Conservation (phyloP, 2,329 filamentous ascomycete genomes). For the Juglanconis sp. region DNA sequence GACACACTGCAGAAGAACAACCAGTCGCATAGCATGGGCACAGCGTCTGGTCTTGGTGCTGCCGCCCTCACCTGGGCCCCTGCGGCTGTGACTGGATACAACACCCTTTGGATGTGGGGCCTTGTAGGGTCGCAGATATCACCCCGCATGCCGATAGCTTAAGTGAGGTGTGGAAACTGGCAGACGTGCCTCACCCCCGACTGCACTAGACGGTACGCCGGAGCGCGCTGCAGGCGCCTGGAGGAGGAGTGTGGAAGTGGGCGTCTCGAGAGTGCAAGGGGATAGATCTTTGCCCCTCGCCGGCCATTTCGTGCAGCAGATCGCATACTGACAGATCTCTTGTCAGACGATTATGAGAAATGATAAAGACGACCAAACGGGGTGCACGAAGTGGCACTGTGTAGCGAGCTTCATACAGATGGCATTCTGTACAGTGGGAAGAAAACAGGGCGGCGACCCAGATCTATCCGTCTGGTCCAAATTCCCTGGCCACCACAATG, state of each 20-base stretch:
- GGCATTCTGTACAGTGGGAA: background rate
- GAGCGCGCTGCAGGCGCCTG: background rate
- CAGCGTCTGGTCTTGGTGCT: conserved; percentile 8
- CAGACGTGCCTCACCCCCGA: background rate
- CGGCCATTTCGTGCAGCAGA: conserved; percentile 13
- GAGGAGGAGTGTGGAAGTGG: background rate
- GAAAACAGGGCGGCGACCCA: too few species aligned
- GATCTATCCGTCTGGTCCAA: too few species aligned
- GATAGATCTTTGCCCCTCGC: background rate
- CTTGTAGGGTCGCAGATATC: conserved; percentile 8
- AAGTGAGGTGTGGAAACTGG: background rate
- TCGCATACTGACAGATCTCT: conserved; percentile 13
- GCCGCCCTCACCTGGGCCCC: conserved; percentile 4
- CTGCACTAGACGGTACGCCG: background rate
- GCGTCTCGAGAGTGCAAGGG: background rate
- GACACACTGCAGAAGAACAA: conserved; percentile 5
- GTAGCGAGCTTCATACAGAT: background rate
- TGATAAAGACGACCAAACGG: background rate
- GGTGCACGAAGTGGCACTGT: background rate
- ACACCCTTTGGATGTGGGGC: conserved; percentile 11
- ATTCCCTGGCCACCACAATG: too few species aligned
- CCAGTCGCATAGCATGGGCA: conserved; percentile 11
- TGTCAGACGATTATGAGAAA: conserved; percentile 1
- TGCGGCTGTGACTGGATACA: conserved; percentile 10
- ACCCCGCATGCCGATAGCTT: conserved; percentile 12